phyloP scores from a whole-genome alignment of 768 basidiomycete species.

The Termitomyces sp. region DNA sequence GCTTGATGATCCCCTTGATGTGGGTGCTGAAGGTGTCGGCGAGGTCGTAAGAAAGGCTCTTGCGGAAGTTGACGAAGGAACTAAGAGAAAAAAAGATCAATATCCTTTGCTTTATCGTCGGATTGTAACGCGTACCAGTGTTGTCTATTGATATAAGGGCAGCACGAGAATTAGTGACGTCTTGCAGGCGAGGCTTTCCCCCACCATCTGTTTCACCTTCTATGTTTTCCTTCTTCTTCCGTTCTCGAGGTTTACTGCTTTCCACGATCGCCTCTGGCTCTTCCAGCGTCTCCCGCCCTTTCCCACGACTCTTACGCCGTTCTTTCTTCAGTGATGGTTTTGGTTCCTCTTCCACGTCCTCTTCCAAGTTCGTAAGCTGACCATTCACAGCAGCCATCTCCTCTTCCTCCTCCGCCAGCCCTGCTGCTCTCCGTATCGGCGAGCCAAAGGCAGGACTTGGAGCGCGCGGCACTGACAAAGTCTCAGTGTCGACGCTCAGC shows the following conservation, averaged over 20 bases:
- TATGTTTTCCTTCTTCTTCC: slow-evolving; percentile 31
- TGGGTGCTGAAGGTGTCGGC: slow-evolving; percentile 37
- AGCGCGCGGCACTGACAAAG: slow-evolving; percentile 44
- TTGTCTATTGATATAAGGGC: slow-evolving; percentile 40
- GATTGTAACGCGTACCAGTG: slow-evolving; percentile 25
- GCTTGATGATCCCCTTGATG: slow-evolving; percentile 46
- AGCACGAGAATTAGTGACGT: slow-evolving; percentile 55
- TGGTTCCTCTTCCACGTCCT: slow-evolving; percentile 22
- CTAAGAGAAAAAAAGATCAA: slow-evolving; percentile 8
- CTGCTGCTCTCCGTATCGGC: slow-evolving; percentile 51
- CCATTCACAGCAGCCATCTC: slow-evolving; percentile 30
- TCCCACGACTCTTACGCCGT: slow-evolving; percentile 40
- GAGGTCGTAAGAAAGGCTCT: slow-evolving; percentile 20
- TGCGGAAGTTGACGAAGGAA: slow-evolving; percentile 10
- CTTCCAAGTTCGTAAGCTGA: slow-evolving; percentile 30
- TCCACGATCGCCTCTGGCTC: slow-evolving; percentile 19
- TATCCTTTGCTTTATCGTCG: neutral
- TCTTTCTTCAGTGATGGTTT: slow-evolving; percentile 35
- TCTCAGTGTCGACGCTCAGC: slow-evolving; percentile 37
- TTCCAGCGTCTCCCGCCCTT: slow-evolving; percentile 29
- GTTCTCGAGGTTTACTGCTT: slow-evolving; percentile 14
- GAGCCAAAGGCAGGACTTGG: slow-evolving; percentile 68
- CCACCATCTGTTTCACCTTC: slow-evolving; percentile 31
- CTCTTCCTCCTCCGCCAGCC: slow-evolving; percentile 55
- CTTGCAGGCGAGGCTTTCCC: slow-evolving; percentile 50